phyloP scores from a whole-genome alignment of 1,284 basidiomycete species.

The Cryptococcus sp. region DNA sequence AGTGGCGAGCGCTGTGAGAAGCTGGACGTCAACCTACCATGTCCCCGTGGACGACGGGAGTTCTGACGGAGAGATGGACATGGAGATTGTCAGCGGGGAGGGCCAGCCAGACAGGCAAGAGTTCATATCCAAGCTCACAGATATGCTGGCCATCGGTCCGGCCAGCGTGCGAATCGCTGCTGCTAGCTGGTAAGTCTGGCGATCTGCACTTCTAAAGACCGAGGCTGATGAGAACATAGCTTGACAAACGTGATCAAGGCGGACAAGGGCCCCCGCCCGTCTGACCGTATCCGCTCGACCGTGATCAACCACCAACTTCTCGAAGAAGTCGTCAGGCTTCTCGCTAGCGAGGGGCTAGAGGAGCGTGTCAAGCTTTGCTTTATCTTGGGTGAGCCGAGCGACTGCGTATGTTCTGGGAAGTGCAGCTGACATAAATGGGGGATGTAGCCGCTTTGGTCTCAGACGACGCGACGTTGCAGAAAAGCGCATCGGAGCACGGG shows the following conservation, averaged over 20 bases:
- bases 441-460: constrained; percentile 65
- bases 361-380: constrained; percentile 58
- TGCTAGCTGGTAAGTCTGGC: constrained; percentile 38
- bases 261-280: constrained; percentile 18
- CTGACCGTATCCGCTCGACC: constrained; percentile 13
- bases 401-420: constrained; percentile 13
- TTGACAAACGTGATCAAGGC: constrained; percentile 43
- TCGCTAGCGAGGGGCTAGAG: constrained; percentile 33
- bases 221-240: constrained; percentile 12
- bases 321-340: constrained; percentile 29
- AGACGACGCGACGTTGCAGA: constrained; percentile 65
- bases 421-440: not conserved
- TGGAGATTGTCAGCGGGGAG: constrained; percentile 2
- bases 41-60: constrained; percentile 5
- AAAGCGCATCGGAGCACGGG: constrained; percentile 31
- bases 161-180: constrained; percentile 41
- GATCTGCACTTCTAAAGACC: not conserved
- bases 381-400: constrained; percentile 57
- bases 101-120: constrained; percentile 10
- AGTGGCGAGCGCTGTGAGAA: constrained; percentile 22
- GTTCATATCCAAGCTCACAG: constrained; percentile 22
- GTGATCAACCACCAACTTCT: constrained; percentile 28
- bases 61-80: constrained; percentile 5
- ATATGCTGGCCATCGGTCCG: constrained; percentile 32
- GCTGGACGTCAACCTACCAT: constrained; percentile 15